phyloP scores from a whole-genome alignment of 2,329 filamentous ascomycete species.

The Hyphodiscus sp. region DNA sequence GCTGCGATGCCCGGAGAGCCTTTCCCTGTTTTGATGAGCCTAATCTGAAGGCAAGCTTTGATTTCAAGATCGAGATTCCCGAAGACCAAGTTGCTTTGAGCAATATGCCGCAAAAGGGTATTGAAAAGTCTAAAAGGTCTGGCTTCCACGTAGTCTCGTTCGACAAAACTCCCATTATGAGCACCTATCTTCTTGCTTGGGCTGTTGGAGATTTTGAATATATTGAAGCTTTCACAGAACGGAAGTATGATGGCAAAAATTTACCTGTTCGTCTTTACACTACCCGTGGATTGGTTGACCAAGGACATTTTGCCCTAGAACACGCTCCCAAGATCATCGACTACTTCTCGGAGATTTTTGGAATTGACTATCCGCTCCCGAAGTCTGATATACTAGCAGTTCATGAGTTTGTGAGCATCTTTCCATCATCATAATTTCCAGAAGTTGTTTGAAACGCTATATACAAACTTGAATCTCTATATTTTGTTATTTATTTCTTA shows the following conservation, averaged over 20 bases:
- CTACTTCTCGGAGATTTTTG: conserved; percentile 92
- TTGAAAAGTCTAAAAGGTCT: conserved; percentile 44
- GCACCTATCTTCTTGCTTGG: conserved; percentile 87
- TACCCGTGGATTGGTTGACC: conserved; percentile 86
- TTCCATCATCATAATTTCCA: too few species aligned
- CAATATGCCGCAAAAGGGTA: conserved; percentile 87
- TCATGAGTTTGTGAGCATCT: conserved; percentile 70
- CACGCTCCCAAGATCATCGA: conserved; percentile 92
- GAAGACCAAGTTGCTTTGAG: conserved; percentile 82
- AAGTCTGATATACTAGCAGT: conserved; percentile 89
- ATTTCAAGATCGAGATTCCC: conserved; percentile 87
- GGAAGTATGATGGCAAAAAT: conserved; percentile 84
- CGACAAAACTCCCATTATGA: conserved; percentile 82
- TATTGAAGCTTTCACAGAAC: conserved; percentile 82
- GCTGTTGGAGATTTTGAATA: conserved; percentile 96
- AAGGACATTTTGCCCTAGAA: conserved; percentile 82
- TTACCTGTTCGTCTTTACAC: conserved; percentile 95
- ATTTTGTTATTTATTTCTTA: background rate
- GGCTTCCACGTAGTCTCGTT: conserved; percentile 73
- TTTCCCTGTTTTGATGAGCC: conserved; percentile 99
- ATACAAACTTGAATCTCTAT: too few species aligned
- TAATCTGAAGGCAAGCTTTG: conserved; percentile 92
- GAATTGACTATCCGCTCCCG: conserved; percentile 85
- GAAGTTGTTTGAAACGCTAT: too few species aligned
- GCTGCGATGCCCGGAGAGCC: conserved; percentile 86